Evolutionary conservation across 148 eudicot species (phyloP), one percentile per base, ranked within the genome.

Genomic region (Simmondsia chinensis): DNA sequence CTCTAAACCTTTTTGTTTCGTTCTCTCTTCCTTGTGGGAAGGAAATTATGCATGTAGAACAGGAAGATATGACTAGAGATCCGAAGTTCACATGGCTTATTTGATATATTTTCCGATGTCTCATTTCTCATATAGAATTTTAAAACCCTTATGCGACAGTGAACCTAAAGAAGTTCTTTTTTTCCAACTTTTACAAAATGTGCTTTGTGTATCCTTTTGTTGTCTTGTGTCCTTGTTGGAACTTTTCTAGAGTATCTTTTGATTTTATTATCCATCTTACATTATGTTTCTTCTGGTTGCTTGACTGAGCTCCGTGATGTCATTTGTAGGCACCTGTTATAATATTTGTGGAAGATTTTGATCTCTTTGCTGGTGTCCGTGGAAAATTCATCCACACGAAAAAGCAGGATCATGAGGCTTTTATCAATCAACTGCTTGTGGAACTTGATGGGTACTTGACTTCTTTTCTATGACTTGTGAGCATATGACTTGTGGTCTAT

Each of bases 371-470:
- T 47, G 96, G 96, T 60, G 89, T 80, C 43, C 94, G 96, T 28
- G 96, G 96, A 13, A 77, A 77, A 69, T 80, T 74, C 62, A 50
- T 88, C 56, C 89, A 88, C 65, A 88, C 83, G 29, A 80, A 77
- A 72, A 70, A 83, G 71, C 96, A 88, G 76, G 96, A 88, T 57
- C 96, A 88, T 38, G 96, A 88, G 71, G 76, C 94, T 68, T 88
- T 88, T 67, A 88, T 88, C 59, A 88, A 88, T 71, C 96, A 88
- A 69, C 76, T 88, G 54, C 83, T 88, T 42, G 94, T 88, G 66
- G 96, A 88, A 62, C 96, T 88, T 56, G 96, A 88, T 65, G 96
- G 96, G 96, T 88, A 75, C 40, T 39, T 25, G 3, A 20, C 25
- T 49, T 53, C 56, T 21, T 34, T 40, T 6, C 11, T 17, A 15